Percentiles rank a stretch among this genome's conserved stretches.
Evolutionary conservation across 2,329 filamentous ascomycete species (phyloP).

Genomic region (Fusarium nodosum): DNA sequence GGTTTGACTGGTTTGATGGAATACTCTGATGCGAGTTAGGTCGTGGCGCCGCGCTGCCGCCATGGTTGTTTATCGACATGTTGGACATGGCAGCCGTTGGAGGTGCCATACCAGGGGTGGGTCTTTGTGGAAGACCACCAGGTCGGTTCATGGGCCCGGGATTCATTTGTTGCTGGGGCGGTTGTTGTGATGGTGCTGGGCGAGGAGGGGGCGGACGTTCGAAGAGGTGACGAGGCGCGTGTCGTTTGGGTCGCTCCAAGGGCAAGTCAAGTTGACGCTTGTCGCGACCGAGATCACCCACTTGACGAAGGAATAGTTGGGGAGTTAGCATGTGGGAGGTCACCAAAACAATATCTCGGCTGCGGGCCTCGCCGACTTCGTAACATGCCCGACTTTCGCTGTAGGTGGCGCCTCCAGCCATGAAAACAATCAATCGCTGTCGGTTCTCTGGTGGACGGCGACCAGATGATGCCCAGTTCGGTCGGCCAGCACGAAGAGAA

Average conservation of each 20-base stretch:
- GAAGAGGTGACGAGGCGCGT: conserved; percentile 87
- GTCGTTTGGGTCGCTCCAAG: conserved; percentile 81
- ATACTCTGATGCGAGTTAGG: conserved; percentile 36
- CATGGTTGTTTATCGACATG: conserved; percentile 62
- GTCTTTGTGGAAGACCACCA: conserved; percentile 49
- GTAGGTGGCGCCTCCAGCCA: conserved; percentile 95
- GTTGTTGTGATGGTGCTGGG: conserved; percentile 52
- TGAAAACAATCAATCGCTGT: conserved; percentile 92
- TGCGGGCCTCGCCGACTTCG: conserved; percentile 79
- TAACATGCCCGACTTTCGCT: conserved; percentile 92
- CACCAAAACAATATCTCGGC: conserved; percentile 86
- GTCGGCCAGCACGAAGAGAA: conserved; percentile 90
- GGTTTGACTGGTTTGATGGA: conserved; percentile 20
- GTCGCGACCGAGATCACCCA: conserved; percentile 82
- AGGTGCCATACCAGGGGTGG: conserved; percentile 46
- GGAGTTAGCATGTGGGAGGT: conserved; percentile 96
- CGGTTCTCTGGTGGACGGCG: conserved; percentile 80
- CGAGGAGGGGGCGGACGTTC: conserved; percentile 74
- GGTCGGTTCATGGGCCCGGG: conserved; percentile 41
- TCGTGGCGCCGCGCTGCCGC: conserved; percentile 40
- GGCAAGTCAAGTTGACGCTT: conserved; percentile 84
- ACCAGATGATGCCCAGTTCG: conserved; percentile 92
- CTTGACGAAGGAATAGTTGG: conserved; percentile 82
- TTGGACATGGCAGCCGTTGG: conserved; percentile 69
- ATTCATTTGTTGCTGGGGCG: conserved; percentile 23